These are phyloP conservation scores for Fusarium albidum DNA, from an alignment of 2,329 filamentous ascomycete species.

Conservation along the genomic window DNA sequence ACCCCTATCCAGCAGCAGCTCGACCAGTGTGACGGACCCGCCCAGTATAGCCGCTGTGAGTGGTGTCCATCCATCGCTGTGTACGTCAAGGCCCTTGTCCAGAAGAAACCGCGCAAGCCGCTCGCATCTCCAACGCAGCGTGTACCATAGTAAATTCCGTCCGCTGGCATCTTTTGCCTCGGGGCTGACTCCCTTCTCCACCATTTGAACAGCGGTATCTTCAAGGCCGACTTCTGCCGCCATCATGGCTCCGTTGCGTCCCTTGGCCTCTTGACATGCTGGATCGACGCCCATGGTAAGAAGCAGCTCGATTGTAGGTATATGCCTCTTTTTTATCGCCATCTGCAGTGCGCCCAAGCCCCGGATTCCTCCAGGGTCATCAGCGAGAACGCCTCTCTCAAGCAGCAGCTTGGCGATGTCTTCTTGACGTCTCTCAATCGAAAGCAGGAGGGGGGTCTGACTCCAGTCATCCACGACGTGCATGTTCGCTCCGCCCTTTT, in stretches of 20 bases:
- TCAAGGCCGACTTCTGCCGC: background rate
- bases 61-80: background rate
- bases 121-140: background rate
- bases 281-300: background rate
- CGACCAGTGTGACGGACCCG: background rate
- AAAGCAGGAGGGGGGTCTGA: background rate
- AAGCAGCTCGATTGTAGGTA: background rate
- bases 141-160: constrained; percentile 9
- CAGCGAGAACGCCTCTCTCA: background rate
- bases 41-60: background rate
- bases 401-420: constrained; percentile 6
- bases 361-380: background rate
- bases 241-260: constrained; percentile 6
- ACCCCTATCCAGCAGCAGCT: background rate
- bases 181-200: background rate
- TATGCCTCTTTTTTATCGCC: background rate
- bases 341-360: constrained; percentile 1
- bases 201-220: background rate
- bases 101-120: background rate
- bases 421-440: background rate
- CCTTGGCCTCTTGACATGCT: background rate
- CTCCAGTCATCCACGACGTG: background rate
- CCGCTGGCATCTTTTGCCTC: background rate
- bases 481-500: background rate
- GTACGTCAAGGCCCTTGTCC: background rate